A percentile compares a stretch with the other conserved stretches of the same genome.
phyloP scores from a whole-genome alignment of 139 green algal species.

The Closterium sp. region DNA sequence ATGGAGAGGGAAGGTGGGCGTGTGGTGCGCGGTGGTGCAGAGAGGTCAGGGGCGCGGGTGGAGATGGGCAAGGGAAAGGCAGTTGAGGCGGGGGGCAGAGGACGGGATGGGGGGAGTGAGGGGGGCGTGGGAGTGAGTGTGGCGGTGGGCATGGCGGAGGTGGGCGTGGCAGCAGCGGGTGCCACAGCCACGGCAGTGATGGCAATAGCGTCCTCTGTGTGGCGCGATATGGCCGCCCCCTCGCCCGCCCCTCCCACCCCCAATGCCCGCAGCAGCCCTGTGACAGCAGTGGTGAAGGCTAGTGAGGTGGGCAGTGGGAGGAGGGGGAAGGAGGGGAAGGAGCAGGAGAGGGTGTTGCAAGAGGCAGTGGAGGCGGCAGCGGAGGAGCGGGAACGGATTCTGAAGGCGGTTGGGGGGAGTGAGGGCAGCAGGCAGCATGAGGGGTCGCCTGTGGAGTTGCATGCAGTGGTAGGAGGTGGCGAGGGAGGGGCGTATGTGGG shows the following conservation, averaged over 20 bases:
- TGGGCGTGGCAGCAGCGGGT: background rate
- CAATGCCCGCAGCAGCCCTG: background rate
- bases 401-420: background rate
- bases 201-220: background rate
- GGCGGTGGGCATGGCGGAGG: background rate
- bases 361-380: background rate
- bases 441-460: background rate
- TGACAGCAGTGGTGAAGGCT: background rate
- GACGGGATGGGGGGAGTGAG: background rate
- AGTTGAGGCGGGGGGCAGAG: background rate
- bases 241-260: no score
- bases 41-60: background rate
- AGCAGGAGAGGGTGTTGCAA: background rate
- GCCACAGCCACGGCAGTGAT: background rate
- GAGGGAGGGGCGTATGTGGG: background rate
- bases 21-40: background rate
- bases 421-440: background rate
- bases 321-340: background rate
- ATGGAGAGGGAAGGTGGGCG: background rate
- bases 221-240: background rate
- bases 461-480: background rate
- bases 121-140: background rate
- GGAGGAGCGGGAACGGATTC: background rate
- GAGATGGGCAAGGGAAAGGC: background rate
- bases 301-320: background rate